Evolutionary conservation across 2,329 filamentous ascomycete genomes (phyloP).

Genomic region (Monosporascus sp.): DNA sequence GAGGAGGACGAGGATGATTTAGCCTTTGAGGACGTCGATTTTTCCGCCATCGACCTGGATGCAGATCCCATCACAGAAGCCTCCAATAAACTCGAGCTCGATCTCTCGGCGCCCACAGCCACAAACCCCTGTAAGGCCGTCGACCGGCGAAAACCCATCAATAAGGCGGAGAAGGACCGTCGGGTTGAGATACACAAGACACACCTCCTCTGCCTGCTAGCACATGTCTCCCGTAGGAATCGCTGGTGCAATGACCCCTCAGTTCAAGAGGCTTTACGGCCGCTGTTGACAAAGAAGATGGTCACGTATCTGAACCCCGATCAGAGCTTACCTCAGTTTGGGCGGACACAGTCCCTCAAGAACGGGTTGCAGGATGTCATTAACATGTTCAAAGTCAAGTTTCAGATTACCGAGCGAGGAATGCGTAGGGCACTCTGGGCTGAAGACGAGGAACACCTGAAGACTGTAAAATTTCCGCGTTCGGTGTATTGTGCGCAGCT

Average conservation of each 20-base stretch:
- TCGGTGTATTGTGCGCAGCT: slow-evolving; percentile 3
- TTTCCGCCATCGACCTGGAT: slow-evolving; percentile 25
- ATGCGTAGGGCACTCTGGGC: slow-evolving; percentile 70
- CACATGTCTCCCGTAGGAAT: slow-evolving; percentile 73
- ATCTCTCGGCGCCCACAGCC: slow-evolving; percentile 43
- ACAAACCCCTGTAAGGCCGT: slow-evolving; percentile 23
- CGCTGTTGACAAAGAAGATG: slow-evolving; percentile 61
- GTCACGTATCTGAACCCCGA: slow-evolving; percentile 65
- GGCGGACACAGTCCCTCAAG: slow-evolving; percentile 69
- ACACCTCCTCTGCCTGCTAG: slow-evolving; percentile 77
- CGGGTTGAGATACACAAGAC: slow-evolving; percentile 79
- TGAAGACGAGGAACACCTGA: slow-evolving; percentile 56
- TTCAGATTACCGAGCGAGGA: slow-evolving; percentile 65
- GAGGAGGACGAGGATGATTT: slow-evolving; percentile 36
- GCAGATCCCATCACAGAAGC: slow-evolving; percentile 16
- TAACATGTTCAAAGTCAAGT: slow-evolving; percentile 64
- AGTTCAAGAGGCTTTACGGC: slow-evolving; percentile 61
- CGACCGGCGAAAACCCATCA: slow-evolving; percentile 48
- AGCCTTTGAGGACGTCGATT: slow-evolving; percentile 45
- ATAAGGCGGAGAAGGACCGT: slow-evolving; percentile 45
- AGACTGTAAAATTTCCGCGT: slow-evolving; percentile 41
- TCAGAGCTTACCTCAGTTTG: slow-evolving; percentile 65
- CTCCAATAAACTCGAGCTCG: slow-evolving; percentile 42
- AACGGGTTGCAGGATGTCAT: slow-evolving; percentile 69
- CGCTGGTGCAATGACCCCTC: slow-evolving; percentile 78